Evolutionary conservation across 352 stramenopile genomes (phyloP).

Genomic region (Phytophthora palmivora): DNA sequence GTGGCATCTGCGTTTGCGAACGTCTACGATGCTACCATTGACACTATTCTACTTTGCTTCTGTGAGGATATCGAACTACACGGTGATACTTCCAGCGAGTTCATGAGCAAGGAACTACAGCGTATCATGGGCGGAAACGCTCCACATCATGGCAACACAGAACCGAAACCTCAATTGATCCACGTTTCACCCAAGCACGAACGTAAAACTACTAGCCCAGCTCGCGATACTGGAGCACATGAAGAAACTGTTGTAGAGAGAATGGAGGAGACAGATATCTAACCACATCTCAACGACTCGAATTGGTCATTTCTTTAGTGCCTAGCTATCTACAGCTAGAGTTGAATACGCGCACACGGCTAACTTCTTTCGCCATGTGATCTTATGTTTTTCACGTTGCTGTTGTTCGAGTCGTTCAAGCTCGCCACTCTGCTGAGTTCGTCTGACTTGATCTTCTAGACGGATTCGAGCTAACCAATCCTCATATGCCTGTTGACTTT

Average conservation of each 20-base stretch:
- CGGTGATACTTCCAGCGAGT: constrained; percentile 63
- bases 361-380: constrained; percentile 70
- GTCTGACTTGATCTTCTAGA: constrained; percentile 55
- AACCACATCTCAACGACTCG: constrained; percentile 3
- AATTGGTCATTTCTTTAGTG: background rate
- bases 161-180: constrained; percentile 47
- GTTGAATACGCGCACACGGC: constrained; percentile 79
- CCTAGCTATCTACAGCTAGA: constrained; percentile 9
- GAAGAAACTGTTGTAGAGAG: constrained; percentile 23
- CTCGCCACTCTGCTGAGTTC: constrained; percentile 37
- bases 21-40: constrained; percentile 95
- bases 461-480: constrained; percentile 58
- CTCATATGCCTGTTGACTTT: constrained; percentile 36
- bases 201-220: constrained; percentile 1
- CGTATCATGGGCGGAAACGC: constrained; percentile 58
- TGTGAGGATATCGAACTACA: constrained; percentile 91
- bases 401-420: constrained; percentile 33
- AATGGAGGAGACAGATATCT: constrained; percentile 54
- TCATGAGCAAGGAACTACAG: constrained; percentile 82
- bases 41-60: constrained; percentile 97
- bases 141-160: constrained; percentile 1
- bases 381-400: constrained; percentile 44
- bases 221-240: background rate
- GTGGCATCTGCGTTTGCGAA: constrained; percentile 91
- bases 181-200: constrained; percentile 37